Percentiles rank a stretch among this genome's conserved stretches.
phyloP scores from a whole-genome alignment of 2,329 filamentous ascomycete species.

The Fusarium papillatum region DNA sequence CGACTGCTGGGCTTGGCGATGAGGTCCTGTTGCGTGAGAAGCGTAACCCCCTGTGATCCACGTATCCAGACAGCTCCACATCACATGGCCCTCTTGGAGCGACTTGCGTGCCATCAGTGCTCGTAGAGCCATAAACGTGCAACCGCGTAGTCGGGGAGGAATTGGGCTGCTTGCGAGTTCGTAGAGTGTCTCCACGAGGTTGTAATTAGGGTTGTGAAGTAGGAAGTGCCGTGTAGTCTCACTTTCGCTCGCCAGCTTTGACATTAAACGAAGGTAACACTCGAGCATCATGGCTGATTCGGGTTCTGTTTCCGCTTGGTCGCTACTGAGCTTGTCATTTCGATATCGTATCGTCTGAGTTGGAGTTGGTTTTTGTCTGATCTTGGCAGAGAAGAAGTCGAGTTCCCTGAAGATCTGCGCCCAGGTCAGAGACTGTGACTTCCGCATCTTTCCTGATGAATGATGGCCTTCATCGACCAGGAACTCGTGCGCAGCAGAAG shows the following conservation, averaged over 20 bases:
- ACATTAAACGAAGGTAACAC: conserved; percentile 90
- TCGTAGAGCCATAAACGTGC: conserved; percentile 83
- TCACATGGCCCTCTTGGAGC: conserved; percentile 73
- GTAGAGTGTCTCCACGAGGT: conserved; percentile 81
- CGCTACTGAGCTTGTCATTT: conserved; percentile 70
- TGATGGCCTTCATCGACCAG: conserved; percentile 87
- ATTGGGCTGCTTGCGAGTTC: conserved; percentile 84
- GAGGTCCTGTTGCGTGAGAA: conserved; percentile 48
- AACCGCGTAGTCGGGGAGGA: conserved; percentile 83
- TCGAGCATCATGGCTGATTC: conserved; percentile 98
- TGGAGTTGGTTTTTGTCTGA: conserved; percentile 77
- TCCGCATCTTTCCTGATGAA: conserved; percentile 82
- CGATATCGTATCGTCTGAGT: conserved; percentile 60
- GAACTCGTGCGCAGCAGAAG: conserved; percentile 89
- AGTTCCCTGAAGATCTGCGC: conserved; percentile 93
- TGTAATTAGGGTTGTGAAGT: conserved; percentile 73
- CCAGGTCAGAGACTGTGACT: conserved; percentile 91
- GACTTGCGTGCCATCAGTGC: conserved; percentile 84
- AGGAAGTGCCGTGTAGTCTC: conserved; percentile 80
- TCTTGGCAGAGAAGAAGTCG: conserved; percentile 83
- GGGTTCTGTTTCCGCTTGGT: conserved; percentile 84
- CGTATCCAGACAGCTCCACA: conserved; percentile 86
- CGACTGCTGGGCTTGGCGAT: conserved; percentile 49
- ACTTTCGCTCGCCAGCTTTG: conserved; percentile 85
- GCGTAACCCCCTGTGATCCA: conserved; percentile 78